phyloP scores from a whole-genome alignment of 1,284 basidiomycete genomes.

The Naganishia liquefaciens region DNA sequence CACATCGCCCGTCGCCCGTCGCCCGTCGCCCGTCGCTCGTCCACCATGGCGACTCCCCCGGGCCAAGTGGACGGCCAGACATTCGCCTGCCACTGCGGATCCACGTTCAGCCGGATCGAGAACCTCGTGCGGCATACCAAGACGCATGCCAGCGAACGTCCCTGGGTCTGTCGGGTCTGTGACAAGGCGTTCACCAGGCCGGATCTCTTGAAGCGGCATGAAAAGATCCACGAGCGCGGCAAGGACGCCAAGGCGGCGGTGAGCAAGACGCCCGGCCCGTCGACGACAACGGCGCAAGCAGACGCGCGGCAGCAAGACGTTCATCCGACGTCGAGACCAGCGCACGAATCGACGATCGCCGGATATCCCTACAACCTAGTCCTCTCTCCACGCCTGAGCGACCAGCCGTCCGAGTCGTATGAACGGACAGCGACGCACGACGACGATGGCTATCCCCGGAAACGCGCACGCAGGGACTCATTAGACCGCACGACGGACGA shows the following conservation, averaged over 20 bases:
- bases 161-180: conserved; percentile 19
- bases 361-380: conserved; percentile 17
- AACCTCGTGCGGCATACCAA: conserved; percentile 26
- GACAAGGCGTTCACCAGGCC: conserved; percentile 22
- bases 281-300: neutral
- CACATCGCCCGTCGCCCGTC: neutral
- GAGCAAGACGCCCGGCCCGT: neutral
- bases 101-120: conserved; percentile 24
- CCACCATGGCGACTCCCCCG: conserved; percentile 1
- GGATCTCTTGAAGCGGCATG: conserved; percentile 27
- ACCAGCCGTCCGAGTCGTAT: conserved; percentile 10
- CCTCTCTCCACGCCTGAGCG: neutral
- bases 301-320: neutral
- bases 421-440: conserved; percentile 6
- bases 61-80: conserved; percentile 16
- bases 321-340: neutral
- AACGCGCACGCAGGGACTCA: conserved; percentile 5
- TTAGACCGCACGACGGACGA: neutral
- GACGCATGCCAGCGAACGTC: conserved; percentile 20
- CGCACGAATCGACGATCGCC: conserved; percentile 17
- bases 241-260: neutral
- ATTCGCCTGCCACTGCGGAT: conserved; percentile 23
- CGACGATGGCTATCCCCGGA: neutral
- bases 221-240: conserved; percentile 22
- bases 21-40: neutral